A percentile compares a stretch with the other conserved stretches of the same genome.
phyloP scores from a whole-genome alignment of 2,329 filamentous ascomycete species.

The Pseudonectria foliicola region DNA sequence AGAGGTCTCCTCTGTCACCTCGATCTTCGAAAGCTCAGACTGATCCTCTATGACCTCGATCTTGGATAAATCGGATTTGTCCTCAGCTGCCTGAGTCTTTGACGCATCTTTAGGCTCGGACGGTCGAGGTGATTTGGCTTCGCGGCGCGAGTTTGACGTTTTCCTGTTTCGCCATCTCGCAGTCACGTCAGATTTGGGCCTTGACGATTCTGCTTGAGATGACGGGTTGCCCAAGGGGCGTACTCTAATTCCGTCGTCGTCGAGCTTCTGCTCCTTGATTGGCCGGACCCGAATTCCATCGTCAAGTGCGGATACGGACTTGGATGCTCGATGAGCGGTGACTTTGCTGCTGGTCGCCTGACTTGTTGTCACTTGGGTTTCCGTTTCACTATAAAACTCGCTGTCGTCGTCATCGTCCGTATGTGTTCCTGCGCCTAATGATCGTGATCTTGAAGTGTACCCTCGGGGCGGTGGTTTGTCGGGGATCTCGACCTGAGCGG shows the following conservation, averaged over 20 bases:
- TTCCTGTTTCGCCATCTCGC: slow-evolving; percentile 23
- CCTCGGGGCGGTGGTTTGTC: slow-evolving; percentile 32
- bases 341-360: slow-evolving; percentile 15
- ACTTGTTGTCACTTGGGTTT: slow-evolving; percentile 24
- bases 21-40: slow-evolving; percentile 11
- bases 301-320: slow-evolving; percentile 22
- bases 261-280: slow-evolving; percentile 22
- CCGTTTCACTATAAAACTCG: slow-evolving; percentile 21
- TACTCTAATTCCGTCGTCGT: slow-evolving; percentile 26
- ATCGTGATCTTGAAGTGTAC: slow-evolving; percentile 29
- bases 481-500: slow-evolving; percentile 45
- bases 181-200: slow-evolving; percentile 13
- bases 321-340: slow-evolving; percentile 15
- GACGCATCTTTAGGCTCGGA: slow-evolving; percentile 10
- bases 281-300: slow-evolving; percentile 41
- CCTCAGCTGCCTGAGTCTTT: no score
- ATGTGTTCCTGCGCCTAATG: slow-evolving; percentile 20
- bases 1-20: slow-evolving; percentile 11
- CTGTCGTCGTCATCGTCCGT: slow-evolving; percentile 20
- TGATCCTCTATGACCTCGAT: slow-evolving; percentile 18
- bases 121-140: slow-evolving; percentile 15
- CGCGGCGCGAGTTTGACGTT: slow-evolving; percentile 15
- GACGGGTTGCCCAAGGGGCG: slow-evolving; percentile 23
- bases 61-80: slow-evolving; percentile 1
- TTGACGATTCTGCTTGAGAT: slow-evolving; percentile 16